Conservation (phyloP, 169 alveolate genomes). For the Ichthyophthirius multifiliis region DNA sequence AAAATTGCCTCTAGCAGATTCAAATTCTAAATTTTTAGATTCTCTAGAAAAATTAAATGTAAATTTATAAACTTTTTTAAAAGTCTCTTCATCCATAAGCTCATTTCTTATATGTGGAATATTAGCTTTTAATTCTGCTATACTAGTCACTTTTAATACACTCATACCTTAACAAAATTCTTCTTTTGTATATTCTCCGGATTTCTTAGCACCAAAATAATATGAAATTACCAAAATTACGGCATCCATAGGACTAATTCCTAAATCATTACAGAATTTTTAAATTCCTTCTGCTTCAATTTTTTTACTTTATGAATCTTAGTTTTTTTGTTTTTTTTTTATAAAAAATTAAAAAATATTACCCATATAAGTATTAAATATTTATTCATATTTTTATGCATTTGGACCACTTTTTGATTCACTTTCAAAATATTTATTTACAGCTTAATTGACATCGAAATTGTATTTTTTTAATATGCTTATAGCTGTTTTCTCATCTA, state of each 20-base stretch:
- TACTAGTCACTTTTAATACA: background rate
- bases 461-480: background rate
- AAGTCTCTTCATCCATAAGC: background rate
- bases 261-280: background rate
- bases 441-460: background rate
- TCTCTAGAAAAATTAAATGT: background rate
- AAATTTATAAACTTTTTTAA: conserved; percentile 5
- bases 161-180: background rate
- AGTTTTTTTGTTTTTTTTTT: background rate
- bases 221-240: background rate
- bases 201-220: background rate
- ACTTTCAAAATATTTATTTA: background rate
- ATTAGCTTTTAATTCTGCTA: background rate
- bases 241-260: background rate
- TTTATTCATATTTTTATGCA: background rate
- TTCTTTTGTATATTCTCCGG: conserved; percentile 1
- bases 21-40: background rate
- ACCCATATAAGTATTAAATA: background rate
- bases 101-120: background rate
- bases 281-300: background rate
- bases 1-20: background rate
- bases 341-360: background rate
- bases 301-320: background rate
- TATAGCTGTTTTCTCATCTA: background rate
- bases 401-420: background rate